Conservation (phyloP, 495 filamentous ascomycete genomes). For the Articulospora tetracladia region DNA sequence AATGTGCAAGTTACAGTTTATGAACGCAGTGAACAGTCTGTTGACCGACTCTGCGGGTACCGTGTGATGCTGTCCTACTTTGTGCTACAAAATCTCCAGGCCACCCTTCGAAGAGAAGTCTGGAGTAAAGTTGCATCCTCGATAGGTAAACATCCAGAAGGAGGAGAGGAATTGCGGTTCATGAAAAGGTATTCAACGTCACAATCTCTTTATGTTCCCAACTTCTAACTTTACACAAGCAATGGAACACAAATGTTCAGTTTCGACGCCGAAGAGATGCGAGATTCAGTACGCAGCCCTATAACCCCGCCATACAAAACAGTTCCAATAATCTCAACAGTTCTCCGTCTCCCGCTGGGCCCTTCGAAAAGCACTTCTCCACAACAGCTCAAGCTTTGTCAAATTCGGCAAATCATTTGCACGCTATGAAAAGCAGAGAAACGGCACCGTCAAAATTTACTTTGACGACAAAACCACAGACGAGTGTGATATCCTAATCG, state of each 20-base stretch:
- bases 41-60: conserved; percentile 19
- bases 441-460: conserved; percentile 25
- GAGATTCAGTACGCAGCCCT: background rate
- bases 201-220: background rate
- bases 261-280: conserved; percentile 12
- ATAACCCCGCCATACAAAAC: too few species aligned
- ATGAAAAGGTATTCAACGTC: conserved; percentile 9
- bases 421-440: conserved; percentile 24
- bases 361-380: conserved; percentile 18
- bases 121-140: conserved; percentile 3
- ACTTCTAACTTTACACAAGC: conserved; percentile 1
- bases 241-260: conserved; percentile 14
- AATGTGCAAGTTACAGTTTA: conserved; percentile 23
- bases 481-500: conserved; percentile 39
- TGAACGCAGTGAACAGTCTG: conserved; percentile 8
- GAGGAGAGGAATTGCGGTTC: conserved; percentile 17
- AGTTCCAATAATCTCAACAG: too few species aligned
- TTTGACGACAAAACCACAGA: conserved; percentile 35
- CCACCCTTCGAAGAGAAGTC: conserved; percentile 12
- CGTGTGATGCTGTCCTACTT: conserved; percentile 22
- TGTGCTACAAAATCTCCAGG: conserved; percentile 15
- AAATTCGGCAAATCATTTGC: conserved; percentile 33
- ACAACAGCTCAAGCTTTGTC: conserved; percentile 25
- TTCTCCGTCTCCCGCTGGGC: conserved; percentile 20
- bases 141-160: conserved; percentile 18